These are phyloP conservation scores for Liquidambar formosana DNA, from an alignment of 164 flowering plant species.

Conservation along the genomic window DNA sequence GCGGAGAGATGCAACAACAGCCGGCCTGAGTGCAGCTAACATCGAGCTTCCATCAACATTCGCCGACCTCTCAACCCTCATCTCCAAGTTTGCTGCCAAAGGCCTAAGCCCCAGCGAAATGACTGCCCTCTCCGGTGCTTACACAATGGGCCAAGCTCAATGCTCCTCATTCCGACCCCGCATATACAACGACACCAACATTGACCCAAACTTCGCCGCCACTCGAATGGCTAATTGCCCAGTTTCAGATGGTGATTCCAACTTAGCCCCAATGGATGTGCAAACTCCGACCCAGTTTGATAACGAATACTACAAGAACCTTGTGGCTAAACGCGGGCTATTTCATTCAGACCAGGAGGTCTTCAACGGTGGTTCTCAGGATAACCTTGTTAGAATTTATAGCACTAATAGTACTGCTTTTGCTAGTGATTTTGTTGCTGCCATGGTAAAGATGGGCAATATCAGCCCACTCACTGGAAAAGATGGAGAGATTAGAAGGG, in stretches of 20 bases:
- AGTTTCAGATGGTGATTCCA: slow-evolving; percentile 28
- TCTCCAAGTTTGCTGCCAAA: slow-evolving; percentile 26
- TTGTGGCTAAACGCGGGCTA: slow-evolving; percentile 39
- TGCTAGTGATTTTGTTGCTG: slow-evolving; percentile 36
- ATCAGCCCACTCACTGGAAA: slow-evolving; percentile 53
- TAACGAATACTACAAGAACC: slow-evolving; percentile 36
- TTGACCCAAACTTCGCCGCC: slow-evolving; percentile 37
- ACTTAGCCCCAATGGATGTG: slow-evolving; percentile 48
- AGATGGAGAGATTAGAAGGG: slow-evolving; percentile 47
- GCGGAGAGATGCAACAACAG: slow-evolving; percentile 42
- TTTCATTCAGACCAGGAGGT: slow-evolving; percentile 66
- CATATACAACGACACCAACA: slow-evolving; percentile 49
- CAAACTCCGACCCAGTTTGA: slow-evolving; percentile 35
- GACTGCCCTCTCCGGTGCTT: slow-evolving; percentile 46
- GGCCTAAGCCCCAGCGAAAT: slow-evolving; percentile 36
- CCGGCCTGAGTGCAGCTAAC: slow-evolving; percentile 37
- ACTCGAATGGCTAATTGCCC: slow-evolving; percentile 32
- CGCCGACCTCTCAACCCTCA: slow-evolving; percentile 28
- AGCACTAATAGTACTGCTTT: slow-evolving; percentile 24
- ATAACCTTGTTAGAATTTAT: slow-evolving; percentile 33
- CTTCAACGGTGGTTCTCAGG: slow-evolving; percentile 43
- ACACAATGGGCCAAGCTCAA: slow-evolving; percentile 43
- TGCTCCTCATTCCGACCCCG: slow-evolving; percentile 42
- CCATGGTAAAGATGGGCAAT: slow-evolving; percentile 62
- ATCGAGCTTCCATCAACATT: slow-evolving; percentile 33